A percentile compares a stretch with the other conserved stretches of the same genome.
Conservation (phyloP, 768 basidiomycete species). For the Agaricus sinodeliciosus region DNA sequence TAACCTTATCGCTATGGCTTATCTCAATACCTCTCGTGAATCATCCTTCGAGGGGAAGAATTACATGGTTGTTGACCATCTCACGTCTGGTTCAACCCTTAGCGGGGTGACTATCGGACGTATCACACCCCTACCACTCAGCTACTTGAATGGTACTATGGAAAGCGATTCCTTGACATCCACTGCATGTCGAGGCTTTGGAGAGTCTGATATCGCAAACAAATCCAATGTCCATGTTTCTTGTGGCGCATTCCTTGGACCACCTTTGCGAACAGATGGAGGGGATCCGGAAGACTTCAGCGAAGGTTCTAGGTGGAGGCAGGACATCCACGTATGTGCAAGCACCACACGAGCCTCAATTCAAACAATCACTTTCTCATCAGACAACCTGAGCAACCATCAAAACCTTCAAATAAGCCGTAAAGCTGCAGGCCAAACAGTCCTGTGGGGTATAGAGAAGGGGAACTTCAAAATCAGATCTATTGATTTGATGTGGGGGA, state of each 20-base stretch:
- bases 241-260: constrained; percentile 14
- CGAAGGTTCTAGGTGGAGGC: constrained; percentile 15
- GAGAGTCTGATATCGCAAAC: constrained; percentile 14
- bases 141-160: background rate
- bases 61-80: background rate
- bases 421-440: too few relatives aligned
- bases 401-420: background rate
- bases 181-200: constrained; percentile 14
- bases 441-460: constrained; percentile 1
- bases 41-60: constrained; percentile 11
- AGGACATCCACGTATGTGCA: constrained; percentile 14
- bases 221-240: constrained; percentile 14
- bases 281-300: constrained; percentile 11
- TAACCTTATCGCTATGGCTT: constrained; percentile 12
- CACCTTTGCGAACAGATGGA: constrained; percentile 17
- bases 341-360: constrained; percentile 10
- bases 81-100: background rate
- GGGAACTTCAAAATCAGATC: background rate
- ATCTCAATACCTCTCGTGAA: constrained; percentile 14
- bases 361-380: background rate
- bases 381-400: background rate
- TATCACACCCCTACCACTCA: background rate
- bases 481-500: constrained; percentile 1
- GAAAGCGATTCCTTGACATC: too few relatives aligned
- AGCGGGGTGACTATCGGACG: background rate